Base-by-base conservation (phyloP, 805 yeast species). In the Cyberlindnera bimundalis region DNA sequence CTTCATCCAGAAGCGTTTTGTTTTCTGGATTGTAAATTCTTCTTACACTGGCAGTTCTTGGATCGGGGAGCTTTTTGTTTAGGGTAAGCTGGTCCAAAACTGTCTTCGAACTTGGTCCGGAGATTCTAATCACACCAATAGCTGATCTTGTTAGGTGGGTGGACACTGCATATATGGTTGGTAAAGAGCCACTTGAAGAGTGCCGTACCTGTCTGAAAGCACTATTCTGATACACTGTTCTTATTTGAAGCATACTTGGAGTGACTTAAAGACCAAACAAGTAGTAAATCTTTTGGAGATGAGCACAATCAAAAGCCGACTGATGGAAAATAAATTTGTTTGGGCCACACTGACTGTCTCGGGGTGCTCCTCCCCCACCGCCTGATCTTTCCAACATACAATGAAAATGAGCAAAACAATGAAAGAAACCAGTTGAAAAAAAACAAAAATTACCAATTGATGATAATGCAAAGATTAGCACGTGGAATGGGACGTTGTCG, bases 81-180 rank as follows among this genome's bases (percentile, higher is more conserved):
- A 16, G 0, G 2, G 90, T 79, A 19, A 88, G 64, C 18, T 55
- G 45, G 9, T 68, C 52, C 39, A 68, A 75, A 1, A 53, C 36
- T 3, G 29, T 20, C n/a, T 40, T 36, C 3, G 85, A 70, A 18
- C 74, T 74, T 0, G 88, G 67, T 0, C 99, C 99, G 1, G 96
- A 79, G 0, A 90, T 66, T 35, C 99, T 68, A 4, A 93, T 71
- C 1, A 93, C 87, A 0, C 89, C 96, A 18, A 93, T 79, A 0
- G 97, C 99, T 0, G 97, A 75, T 44, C 82, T 71, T 1, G 88
- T 80, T 0, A 84, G 77, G 8, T 84, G 79, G 0, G 98, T 91
- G 0, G 98, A 87, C 14, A 89, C 65, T 0, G 99, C 99, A 66
- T 83, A 93, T 1, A 93, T 81, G 0, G 99, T 93, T 15, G 46